Evolutionary conservation across 371 early-diverging fungal species (phyloP), one percentile per base, ranked within the genome.

Genomic region (Circinella minor): DNA sequence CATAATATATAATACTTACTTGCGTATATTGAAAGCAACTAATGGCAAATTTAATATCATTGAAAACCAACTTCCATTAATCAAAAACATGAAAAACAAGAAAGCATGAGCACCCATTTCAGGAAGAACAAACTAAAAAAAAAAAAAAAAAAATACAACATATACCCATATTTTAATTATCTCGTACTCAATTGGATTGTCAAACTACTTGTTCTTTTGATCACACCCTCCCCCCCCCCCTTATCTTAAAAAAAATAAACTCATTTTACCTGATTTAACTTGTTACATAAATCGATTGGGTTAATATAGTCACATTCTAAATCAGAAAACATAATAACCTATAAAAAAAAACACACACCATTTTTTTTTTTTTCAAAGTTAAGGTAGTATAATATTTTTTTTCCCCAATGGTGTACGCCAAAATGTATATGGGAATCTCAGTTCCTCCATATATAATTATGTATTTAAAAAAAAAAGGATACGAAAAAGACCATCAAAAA

Each of bases 281-380:
- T 95, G 83, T 93, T 94, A 86, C 96, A 96, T 62, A 97, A 89
- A 81, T 98, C 98, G 77, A 98, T 98, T 9, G 98, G 98, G 81
- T 98, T 98, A 82, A 98, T 95, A 83, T 97, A 98, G 74, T 98
- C 98, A 85, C 95, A 94, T 87, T 96, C 96, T 71, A 95, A 87
- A 81, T 95, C 95, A 36, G 95, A 95, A 75, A 95, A 94, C 93
- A 93, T 92, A 73, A 95, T 94, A 69, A 95, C 93, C 95, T 94
- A 83, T 62, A 68, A 14, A 46, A 61, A 20, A 46, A 17, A 14
- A 73, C 43, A 55, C 48, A 71, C n/a, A 55, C 57, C 8, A 36
- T 36, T 20, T 60, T 9, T 18, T 46, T 7, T 18, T n/a, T n/a
- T n/a, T n/a, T n/a, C n/a, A 17, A 15, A 43, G 54, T 27, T 27